Evolutionary conservation across 106 monocot genomes (phyloP).

Genomic region (Dendrobium officinale): DNA sequence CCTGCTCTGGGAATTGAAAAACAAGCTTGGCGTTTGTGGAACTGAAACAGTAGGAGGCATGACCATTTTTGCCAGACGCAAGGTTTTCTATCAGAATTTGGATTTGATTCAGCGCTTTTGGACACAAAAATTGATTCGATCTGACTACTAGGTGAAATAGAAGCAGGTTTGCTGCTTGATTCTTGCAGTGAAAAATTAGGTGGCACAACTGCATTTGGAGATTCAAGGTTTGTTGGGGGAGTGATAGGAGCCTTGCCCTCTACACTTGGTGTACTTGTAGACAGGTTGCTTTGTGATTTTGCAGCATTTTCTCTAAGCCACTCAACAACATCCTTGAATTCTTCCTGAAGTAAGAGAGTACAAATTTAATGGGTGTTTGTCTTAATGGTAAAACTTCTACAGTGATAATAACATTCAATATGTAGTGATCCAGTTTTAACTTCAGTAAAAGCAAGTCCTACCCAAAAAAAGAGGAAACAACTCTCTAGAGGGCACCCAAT

Average conservation of each 20-base stretch:
- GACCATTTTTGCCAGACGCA: neutral
- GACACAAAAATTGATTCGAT: neutral
- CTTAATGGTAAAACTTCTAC: neutral
- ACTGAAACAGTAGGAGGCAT: conserved; percentile 4
- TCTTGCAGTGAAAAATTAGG: neutral
- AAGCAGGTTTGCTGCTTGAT: neutral
- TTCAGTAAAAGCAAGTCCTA: neutral
- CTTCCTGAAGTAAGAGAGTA: conserved; percentile 45
- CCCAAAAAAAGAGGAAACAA: neutral
- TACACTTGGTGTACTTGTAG: conserved; percentile 13
- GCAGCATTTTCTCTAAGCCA: conserved; percentile 67
- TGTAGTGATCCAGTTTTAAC: neutral
- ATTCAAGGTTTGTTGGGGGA: neutral
- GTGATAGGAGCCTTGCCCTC: conserved; percentile 12
- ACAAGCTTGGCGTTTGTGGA: neutral
- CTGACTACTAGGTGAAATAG: neutral
- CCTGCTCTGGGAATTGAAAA: conserved; percentile 4
- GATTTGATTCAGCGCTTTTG: neutral
- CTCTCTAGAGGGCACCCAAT: neutral
- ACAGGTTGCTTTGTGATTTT: conserved; percentile 22
- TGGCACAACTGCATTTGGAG: conserved; percentile 1
- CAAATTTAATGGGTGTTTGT: neutral
- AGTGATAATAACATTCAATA: neutral
- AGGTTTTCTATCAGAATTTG: neutral
- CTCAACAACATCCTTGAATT: conserved; percentile 89